Evolutionary conservation across 805 yeast genomes (phyloP), one percentile per base, ranked within the genome.

Genomic region (Ogataea neopini): DNA sequence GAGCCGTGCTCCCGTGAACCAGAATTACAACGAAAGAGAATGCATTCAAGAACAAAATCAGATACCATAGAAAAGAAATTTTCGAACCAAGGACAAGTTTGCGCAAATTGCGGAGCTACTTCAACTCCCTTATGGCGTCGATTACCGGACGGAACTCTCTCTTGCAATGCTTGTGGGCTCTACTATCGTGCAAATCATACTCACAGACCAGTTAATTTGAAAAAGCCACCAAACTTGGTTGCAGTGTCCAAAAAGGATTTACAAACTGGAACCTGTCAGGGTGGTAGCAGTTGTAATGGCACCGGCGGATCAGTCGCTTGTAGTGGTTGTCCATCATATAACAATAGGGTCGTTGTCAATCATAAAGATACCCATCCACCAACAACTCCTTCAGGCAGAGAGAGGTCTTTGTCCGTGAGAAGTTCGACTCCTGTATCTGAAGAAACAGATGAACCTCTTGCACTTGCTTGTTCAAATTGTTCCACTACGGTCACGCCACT

Each of bases 261-360:
- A 4, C 54, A 55, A 14, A 47, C 49, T 2, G 90, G 89, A 2
- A 72, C 83, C 4, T 85, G 91, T 57, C 77, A 81, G 29, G 91
- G 91, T 2, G 84, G 82, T 54, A 90, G 96, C 4, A 75, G 81
- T 49, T 88, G 96, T 64, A 87, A 88, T 59, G 96, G 96, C 2
- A 87, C 91, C 3, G 96, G 96, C 5, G 96, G 96, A 1, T 67
- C 89, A 2, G 74, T 75, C 5, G 88, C 88, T 3, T 88, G 96
- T 64, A 74, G 79, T 52, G 90, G 91, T 2, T 88, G 96, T 61
- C 94, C 96, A 1, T 88, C 94, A 4, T 86, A 65, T 61, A 87
- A 88, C 62, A 88, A 87, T 65, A 74, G 95, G 51, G 69, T 77
- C 15, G 58, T 76, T 6, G 17, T 41, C n/a, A 35, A 26, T 17